phyloP scores from a whole-genome alignment of 179 eudicot species.

The Vitellaria paradoxa region DNA sequence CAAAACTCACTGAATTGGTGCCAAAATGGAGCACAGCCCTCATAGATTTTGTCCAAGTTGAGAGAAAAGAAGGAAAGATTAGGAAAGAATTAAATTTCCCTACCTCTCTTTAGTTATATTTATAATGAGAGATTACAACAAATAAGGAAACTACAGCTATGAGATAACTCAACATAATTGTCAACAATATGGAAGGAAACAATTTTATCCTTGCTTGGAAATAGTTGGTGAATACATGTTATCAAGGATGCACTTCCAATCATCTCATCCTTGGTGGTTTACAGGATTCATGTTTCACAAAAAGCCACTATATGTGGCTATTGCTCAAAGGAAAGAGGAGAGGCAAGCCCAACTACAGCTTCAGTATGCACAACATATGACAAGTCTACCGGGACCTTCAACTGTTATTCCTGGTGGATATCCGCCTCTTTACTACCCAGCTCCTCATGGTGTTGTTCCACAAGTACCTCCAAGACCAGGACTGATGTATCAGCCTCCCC shows the following conservation, averaged over 20 bases:
- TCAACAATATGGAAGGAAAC: too few species aligned
- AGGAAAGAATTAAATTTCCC: too few species aligned
- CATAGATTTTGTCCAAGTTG: too few species aligned
- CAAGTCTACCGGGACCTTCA: slow-evolving; percentile 47
- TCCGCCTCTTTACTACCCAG: slow-evolving; percentile 55
- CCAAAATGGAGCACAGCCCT: too few species aligned
- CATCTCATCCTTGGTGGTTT: neutral
- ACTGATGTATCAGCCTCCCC: slow-evolving; percentile 50
- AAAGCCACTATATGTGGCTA: slow-evolving; percentile 74
- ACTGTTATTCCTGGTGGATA: slow-evolving; percentile 44
- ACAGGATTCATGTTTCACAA: slow-evolving; percentile 57
- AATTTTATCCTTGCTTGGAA: too few species aligned
- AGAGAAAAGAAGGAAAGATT: too few species aligned
- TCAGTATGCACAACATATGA: slow-evolving; percentile 46
- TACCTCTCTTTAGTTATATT: too few species aligned
- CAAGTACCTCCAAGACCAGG: slow-evolving; percentile 46
- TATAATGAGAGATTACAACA: too few species aligned
- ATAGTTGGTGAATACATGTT: neutral
- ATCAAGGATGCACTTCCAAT: neutral
- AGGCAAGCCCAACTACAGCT: slow-evolving; percentile 65
- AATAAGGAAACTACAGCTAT: too few species aligned
- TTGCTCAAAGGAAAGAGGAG: slow-evolving; percentile 78
- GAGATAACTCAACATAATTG: too few species aligned
- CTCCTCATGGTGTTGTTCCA: slow-evolving; percentile 40
- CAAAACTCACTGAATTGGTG: too few species aligned